Percentiles rank a stretch among this genome's conserved stretches.
Conservation (phyloP, 2,329 filamentous ascomycete genomes). For the Arthrinium phaeospermum region DNA sequence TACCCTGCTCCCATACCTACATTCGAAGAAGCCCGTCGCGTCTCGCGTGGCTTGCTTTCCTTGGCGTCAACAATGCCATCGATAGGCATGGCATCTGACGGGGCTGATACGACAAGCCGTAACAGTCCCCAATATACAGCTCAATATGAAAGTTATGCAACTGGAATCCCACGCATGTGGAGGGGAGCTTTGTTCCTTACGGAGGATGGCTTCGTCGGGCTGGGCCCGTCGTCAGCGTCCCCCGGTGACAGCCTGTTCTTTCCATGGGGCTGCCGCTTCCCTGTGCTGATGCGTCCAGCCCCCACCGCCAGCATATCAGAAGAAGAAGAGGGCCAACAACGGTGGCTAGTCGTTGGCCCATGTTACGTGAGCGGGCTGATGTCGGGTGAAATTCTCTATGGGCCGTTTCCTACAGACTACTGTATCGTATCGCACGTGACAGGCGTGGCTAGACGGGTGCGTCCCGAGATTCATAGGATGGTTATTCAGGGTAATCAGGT, state of each 20-base stretch:
- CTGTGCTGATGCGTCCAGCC: background rate
- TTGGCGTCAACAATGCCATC: background rate
- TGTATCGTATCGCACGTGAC: background rate
- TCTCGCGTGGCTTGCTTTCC: background rate
- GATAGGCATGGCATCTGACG: too few species aligned
- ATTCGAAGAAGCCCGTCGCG: background rate
- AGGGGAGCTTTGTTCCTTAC: background rate
- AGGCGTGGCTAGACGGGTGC: background rate
- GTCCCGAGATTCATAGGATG: background rate
- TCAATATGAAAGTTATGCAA: background rate
- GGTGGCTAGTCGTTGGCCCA: background rate
- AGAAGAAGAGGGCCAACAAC: too few species aligned
- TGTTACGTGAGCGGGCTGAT: conserved; percentile 10
- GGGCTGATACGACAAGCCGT: background rate
- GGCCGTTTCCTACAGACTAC: background rate
- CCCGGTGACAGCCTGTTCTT: background rate
- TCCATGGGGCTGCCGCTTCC: background rate
- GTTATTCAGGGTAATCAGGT: background rate
- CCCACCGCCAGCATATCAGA: background rate
- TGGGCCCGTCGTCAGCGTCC: background rate
- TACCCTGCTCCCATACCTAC: too few species aligned
- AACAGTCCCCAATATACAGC: too few species aligned
- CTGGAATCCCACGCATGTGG: background rate
- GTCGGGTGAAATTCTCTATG: background rate
- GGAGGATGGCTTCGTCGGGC: background rate